A percentile compares a stretch with the other conserved stretches of the same genome.
These are phyloP conservation scores for Globisporangium megalacanthum DNA, from an alignment of 352 stramenopile genomes.

Conservation along the genomic window DNA sequence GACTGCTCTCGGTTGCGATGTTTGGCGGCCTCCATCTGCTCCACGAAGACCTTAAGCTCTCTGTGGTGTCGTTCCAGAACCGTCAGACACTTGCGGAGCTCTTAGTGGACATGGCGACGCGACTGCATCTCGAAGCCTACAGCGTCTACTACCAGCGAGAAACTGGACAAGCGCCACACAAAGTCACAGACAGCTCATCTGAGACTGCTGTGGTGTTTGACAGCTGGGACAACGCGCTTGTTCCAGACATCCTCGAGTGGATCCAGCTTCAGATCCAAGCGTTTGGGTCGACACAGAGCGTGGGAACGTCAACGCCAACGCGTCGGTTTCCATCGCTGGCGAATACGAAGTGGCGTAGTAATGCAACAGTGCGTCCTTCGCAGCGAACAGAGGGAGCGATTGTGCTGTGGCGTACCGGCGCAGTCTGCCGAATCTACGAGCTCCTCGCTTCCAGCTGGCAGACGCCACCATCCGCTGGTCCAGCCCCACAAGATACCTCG, in stretches of 20 bases:
- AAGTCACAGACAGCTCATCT: background rate
- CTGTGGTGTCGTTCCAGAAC: slow-evolving; percentile 20
- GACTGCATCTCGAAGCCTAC: slow-evolving; percentile 29
- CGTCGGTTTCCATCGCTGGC: slow-evolving; percentile 24
- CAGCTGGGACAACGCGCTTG: slow-evolving; percentile 18
- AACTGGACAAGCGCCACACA: slow-evolving; percentile 13
- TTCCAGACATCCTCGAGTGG: slow-evolving; percentile 53
- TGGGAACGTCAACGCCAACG: too few relatives aligned
- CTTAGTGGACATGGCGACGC: slow-evolving; percentile 26
- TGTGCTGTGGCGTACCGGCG: slow-evolving; percentile 25
- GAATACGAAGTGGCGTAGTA: background rate
- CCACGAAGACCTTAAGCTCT: slow-evolving; percentile 67
- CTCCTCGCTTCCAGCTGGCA: slow-evolving; percentile 13
- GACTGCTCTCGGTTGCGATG: slow-evolving; percentile 9
- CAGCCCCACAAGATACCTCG: background rate
- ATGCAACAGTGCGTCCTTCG: too few relatives aligned
- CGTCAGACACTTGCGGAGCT: slow-evolving; percentile 34
- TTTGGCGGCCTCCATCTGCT: slow-evolving; percentile 60
- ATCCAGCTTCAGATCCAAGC: slow-evolving; percentile 22
- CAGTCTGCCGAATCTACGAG: slow-evolving; percentile 40
- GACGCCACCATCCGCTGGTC: background rate
- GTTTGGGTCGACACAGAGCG: background rate
- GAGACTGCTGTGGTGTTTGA: background rate
- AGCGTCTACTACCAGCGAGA: slow-evolving; percentile 50
- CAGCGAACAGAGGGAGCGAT: too few relatives aligned